phyloP scores from a whole-genome alignment of 1,284 basidiomycete genomes.

The Vanrija sp. region DNA sequence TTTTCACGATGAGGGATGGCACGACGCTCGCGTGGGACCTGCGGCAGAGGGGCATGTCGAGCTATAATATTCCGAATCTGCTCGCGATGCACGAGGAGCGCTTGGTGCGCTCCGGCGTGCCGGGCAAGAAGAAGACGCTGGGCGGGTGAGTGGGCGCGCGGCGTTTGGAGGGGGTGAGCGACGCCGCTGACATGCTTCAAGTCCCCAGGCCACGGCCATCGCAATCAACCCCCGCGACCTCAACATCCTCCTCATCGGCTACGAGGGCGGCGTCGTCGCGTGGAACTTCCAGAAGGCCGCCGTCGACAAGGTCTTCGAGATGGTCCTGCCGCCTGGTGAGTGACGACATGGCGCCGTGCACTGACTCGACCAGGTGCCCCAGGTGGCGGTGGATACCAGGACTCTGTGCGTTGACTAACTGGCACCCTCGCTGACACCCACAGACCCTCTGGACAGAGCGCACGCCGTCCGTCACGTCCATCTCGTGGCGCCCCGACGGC shows the following conservation, averaged over 20 bases:
- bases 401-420: constrained; percentile 22
- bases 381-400: constrained; percentile 64
- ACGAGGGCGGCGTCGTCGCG: constrained; percentile 71
- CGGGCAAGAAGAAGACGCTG: constrained; percentile 50
- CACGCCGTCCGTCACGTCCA: constrained; percentile 64
- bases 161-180: background rate
- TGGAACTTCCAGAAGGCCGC: constrained; percentile 67
- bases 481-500: constrained; percentile 63
- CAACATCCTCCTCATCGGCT: constrained; percentile 74
- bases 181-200: background rate
- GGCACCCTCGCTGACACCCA: background rate
- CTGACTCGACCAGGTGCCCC: constrained; percentile 53
- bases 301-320: constrained; percentile 63
- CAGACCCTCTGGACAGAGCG: constrained; percentile 69
- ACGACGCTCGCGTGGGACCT: constrained; percentile 62
- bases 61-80: constrained; percentile 64
- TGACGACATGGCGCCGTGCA: too few relatives aligned
- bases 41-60: constrained; percentile 60
- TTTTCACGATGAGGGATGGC: constrained; percentile 47
- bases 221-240: constrained; percentile 75
- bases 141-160: constrained; percentile 47
- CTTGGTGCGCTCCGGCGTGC: constrained; percentile 58
- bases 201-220: constrained; percentile 50
- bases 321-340: constrained; percentile 63
- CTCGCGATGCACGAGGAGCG: constrained; percentile 74